Base-by-base conservation (phyloP, 2,329 filamentous ascomycete genomes). In the Fusarium papillatum region DNA sequence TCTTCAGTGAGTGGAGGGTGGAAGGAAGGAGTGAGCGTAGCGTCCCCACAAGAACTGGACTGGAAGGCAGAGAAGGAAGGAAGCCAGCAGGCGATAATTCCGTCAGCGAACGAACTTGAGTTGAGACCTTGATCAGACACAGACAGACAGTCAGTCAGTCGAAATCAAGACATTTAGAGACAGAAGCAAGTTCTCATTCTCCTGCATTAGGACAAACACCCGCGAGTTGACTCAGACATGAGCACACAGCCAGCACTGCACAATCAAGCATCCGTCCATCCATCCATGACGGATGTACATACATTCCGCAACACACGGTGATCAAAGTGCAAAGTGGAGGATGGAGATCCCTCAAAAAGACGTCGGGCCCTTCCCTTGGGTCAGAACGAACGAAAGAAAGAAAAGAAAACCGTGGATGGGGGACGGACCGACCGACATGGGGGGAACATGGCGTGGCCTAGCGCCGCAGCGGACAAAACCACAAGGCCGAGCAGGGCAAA, bases 401-500 rank as follows among this genome's bases (percentile, higher is more conserved):
- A 55, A 55, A 48, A 57, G 41, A 75, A 29, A 29, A 43, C 38
- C 43, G 34, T 16, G 24, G 39, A 59, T 57, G 70, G 60, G 71
- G 70, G 48, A 76, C 73, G 70, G 73, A 76, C 73, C 73, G 73
- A 76, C 73, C 73, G 48, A 69, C 67, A 59, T 65, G 72, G 70
- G 64, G 66, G 64, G 41, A 66, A 64, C 53, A 60, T 43, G 69
- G 64, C 69, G 64, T 69, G 64, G 60, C 69, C 63, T 55, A 71
- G 73, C 66, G 69, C 60, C 53, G 59, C 60, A 68, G 71, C 64
- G 64, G 60, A 60, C 59, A 63, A 71, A 69, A 72, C 70, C 69
- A 71, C 31, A 71, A 67, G 72, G 72, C 38, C 68, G 72, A 59
- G 64, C 46, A 66, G 69, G 61, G 69, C 65, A 66, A 65, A 67